A percentile compares a stretch with the other conserved stretches of the same genome.
phyloP scores from a whole-genome alignment of 768 basidiomycete genomes.

The Daedaleopsis sinensis region DNA sequence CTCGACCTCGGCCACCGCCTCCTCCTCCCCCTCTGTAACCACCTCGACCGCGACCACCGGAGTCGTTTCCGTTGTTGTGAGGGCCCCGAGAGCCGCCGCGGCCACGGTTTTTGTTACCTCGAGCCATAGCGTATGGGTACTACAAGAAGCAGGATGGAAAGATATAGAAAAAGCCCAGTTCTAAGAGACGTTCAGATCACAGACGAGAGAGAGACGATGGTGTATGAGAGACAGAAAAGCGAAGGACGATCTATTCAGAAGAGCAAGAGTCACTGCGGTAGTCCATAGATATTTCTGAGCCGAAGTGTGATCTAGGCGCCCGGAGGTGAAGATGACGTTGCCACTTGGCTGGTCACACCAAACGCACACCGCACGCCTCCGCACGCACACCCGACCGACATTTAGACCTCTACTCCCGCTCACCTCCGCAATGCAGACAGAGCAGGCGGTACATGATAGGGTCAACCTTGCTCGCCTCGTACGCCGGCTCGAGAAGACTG shows the following conservation, averaged over 20 bases:
- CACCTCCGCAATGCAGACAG: constrained; percentile 10
- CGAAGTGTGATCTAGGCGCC: not conserved
- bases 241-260: not conserved
- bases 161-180: constrained; percentile 18
- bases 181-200: not conserved
- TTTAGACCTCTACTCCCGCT: not conserved
- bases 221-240: not conserved
- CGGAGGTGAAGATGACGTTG: too few species aligned
- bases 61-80: constrained; percentile 10
- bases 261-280: constrained; percentile 4
- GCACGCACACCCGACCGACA: too few species aligned
- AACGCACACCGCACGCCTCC: too few species aligned
- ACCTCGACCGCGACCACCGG: constrained; percentile 26
- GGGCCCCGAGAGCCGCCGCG: constrained; percentile 20
- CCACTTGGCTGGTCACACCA: not conserved
- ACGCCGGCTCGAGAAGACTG: constrained; percentile 59
- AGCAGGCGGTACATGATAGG: constrained; percentile 53
- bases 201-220: not conserved
- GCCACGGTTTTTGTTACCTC: constrained; percentile 23
- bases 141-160: constrained; percentile 16
- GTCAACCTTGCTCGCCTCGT: constrained; percentile 69
- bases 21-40: constrained; percentile 31
- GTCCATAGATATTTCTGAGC: not conserved
- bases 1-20: constrained; percentile 26
- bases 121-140: constrained; percentile 26